Evolutionary conservation across 352 stramenopile species (phyloP).

Genomic region (Globisporangium apiculatum): DNA sequence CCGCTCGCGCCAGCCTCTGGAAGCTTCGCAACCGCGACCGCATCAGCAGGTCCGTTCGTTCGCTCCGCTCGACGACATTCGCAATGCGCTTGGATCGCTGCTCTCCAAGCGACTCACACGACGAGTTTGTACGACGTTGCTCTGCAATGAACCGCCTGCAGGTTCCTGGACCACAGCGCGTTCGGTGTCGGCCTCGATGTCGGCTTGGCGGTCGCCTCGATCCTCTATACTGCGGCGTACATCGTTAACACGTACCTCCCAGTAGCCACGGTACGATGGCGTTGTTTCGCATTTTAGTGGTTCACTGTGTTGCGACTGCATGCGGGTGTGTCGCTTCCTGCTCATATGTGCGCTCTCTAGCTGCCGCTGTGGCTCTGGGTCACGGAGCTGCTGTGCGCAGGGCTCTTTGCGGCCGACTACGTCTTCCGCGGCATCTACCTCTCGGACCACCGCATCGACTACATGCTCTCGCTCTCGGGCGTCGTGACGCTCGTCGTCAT

Average conservation of each 20-base stretch:
- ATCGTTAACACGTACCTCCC: slow-evolving; percentile 77
- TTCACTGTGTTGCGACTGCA: too few species aligned
- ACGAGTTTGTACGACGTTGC: too few species aligned
- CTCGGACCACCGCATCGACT: slow-evolving; percentile 53
- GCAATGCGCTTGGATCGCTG: background rate
- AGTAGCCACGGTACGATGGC: slow-evolving; percentile 30
- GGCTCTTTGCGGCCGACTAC: slow-evolving; percentile 61
- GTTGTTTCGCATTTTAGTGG: background rate
- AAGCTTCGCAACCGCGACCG: slow-evolving; percentile 27
- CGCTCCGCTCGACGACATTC: background rate
- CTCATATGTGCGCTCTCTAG: slow-evolving; percentile 18
- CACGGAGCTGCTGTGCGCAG: slow-evolving; percentile 55
- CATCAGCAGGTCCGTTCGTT: slow-evolving; percentile 27
- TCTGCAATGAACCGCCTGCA: background rate
- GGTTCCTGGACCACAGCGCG: slow-evolving; percentile 69
- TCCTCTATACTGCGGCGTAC: slow-evolving; percentile 63
- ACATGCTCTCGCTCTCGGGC: slow-evolving; percentile 47
- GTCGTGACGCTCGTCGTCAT: slow-evolving; percentile 59
- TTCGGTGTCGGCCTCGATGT: slow-evolving; percentile 62
- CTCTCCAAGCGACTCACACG: background rate
- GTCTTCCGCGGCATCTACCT: slow-evolving; percentile 69
- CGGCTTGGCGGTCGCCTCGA: slow-evolving; percentile 42
- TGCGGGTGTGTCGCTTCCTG: background rate
- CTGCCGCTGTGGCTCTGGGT: slow-evolving; percentile 64
- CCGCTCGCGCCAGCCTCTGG: slow-evolving; percentile 17